Evolutionary conservation across 768 basidiomycete genomes (phyloP), one percentile per base, ranked within the genome.

Genomic region (Auricularia cornea): DNA sequence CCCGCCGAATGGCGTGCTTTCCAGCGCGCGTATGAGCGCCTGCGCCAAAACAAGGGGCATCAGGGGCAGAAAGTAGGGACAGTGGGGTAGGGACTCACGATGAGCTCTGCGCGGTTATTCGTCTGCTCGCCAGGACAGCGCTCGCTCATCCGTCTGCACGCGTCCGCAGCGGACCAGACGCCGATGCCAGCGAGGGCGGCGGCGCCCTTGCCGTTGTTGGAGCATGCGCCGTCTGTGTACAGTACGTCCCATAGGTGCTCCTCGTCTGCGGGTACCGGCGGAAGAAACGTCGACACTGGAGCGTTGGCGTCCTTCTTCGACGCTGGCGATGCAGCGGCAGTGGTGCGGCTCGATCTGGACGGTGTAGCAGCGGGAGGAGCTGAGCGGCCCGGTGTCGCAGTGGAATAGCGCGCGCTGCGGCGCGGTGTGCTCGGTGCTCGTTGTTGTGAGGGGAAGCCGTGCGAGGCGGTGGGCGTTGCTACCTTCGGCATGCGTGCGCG

Each of bases 191-290:
- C 95, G 48, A 82, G 44, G 20, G 35, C 67, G 0, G 89, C 81
- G 1, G 81, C 84, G 2, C 31, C 32, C 70, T 85, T 75, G 0
- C 95, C 95, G 70, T 98, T 98, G 1, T 87, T 84, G 69, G 83
- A 84, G 66, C 92, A 94, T 3, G 93, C 89, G 12, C 95, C 95
- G 73, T 98, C 95, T n/a, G 82, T 87, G 68, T 92, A 96, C 1
- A 94, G 93, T 12, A 89, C 76, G 48, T 76, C 72, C 68, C 72
- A 75, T 2, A 70, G 71, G 2, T 41, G 59, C 62, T 72, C 74
- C 29, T 77, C 72, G 11, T 66, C 62, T 10, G 35, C 26, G 8
- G 38, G 38, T 40, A 40, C 38, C n/a, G n/a, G n/a, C n/a, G n/a
- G n/a, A n/a, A n/a, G n/a, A n/a, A n/a, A n/a, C n/a, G n/a, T n/a